Base-by-base conservation (phyloP, 768 basidiomycete genomes). In the Tylopilus felleus region DNA sequence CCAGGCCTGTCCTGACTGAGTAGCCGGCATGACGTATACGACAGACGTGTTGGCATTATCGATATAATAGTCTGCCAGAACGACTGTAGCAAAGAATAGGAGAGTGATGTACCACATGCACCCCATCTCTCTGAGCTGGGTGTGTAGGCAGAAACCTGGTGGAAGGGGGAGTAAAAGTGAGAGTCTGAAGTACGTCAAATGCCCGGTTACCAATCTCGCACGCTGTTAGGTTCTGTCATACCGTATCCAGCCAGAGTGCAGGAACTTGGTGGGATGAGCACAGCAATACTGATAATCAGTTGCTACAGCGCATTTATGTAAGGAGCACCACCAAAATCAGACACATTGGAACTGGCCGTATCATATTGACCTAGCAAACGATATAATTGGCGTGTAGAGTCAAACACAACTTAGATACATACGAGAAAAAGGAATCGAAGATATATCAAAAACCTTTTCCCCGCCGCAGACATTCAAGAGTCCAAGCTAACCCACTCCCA, bases 11-110 rank as follows among this genome's bases (percentile, higher is more conserved):
- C 59, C 61, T 22, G 55, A 47, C n/a, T 23, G 17, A 43, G 41
- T 60, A 7, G 65, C 49, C 5, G 63, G 40, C 52, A 56, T 53
- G 19, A 63, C 33, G 46, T 66, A 68, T 17, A 19, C 0, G 33
- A 66, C 40, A 12, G 66, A 65, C 16, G 55, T 27, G 19, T 66
- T 59, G 22, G 60, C 53, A 38, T 66, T 65, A 53, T 68, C 66
- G 19, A 63, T 48, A 29, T 60, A 23, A 47, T 63, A 66, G 36
- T 68, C 53, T 23, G 63, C 66, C 52, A 49, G 41, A 14, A 53
- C 61, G 29, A 47, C 19, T 6, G 56, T 54, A 9, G 57, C 55
- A 41, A 63, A 28, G 21, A 68, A 42, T 3, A 68, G 23, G 29
- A 22, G 21, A 10, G 14, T 21, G 25, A 56, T 23, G 36, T 42